Evolutionary conservation across 129 eudicot genomes (phyloP), one percentile per base, ranked within the genome.

Genomic region (Ambrosia artemisiifolia): DNA sequence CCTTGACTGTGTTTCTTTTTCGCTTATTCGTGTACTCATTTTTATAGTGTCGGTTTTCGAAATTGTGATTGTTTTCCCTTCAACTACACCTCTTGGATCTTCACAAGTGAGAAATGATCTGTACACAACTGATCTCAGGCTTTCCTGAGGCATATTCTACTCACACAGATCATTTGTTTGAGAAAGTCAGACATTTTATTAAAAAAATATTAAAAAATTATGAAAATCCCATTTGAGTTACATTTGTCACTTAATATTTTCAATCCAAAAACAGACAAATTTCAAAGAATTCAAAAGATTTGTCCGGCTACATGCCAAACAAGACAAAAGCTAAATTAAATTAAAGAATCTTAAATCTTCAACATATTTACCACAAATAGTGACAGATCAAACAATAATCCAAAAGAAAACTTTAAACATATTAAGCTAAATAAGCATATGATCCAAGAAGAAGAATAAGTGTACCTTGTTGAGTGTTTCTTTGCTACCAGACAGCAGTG

Each of bases 21-120:
- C 83, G 43, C 61, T 35, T 53, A 60, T 73, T 38, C 24, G 69
- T 17, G 75, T 59, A 33, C 75, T 79, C 77, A 69, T 53, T 67
- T 81, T 86, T 38, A 78, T 76, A 75, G 83, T 44, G 16, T 38
- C 65, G 24, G 69, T 44, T 71, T 88, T 86, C 77, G 88, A 69
- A 73, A 81, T 88, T 78, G 79, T 85, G 13, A 83, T 69, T 71
- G 91, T 75, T 85, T 83, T 78, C 54, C 89, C 85, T 71, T 92
- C 94, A 42, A 75, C 78, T 6, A 89, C 94, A 53, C 98, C 98
- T 86, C 83, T 83, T 53, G 98, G 96, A 83, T 92, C 96, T 78
- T 89, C 90, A 69, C 98, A 92, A 12, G 95, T 88, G 95, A 92
- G 85, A 81, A 92, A 92, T 77, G 98, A 87, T 89, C 88, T 87